Base-by-base conservation (phyloP, 2,329 filamentous ascomycete species). In the Aspergillus fumigatiaffinis region DNA sequence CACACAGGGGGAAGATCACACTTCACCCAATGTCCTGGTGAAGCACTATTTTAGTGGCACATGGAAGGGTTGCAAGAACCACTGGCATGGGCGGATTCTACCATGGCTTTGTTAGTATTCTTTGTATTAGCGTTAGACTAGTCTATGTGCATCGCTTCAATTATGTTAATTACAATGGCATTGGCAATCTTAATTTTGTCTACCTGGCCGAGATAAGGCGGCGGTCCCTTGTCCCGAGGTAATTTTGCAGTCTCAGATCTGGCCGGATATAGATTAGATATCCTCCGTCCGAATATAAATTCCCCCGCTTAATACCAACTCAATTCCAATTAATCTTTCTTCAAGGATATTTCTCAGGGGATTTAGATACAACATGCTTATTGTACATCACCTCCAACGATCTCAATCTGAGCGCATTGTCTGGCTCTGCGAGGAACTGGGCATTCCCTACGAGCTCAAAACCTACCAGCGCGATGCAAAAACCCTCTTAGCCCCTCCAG, bases 371-470 rank as follows among this genome's bases (percentile, higher is more conserved):
- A 35, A 35, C 3, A 35, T 35, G 32, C 32, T 35, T 17, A 35
- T 7, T 35, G 32, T 35, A 7, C 82, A 85, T 65, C 82, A 85
- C 63, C 79, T 85, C n/a, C 74, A 77, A 49, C 64, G 77, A 68
- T 85, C 83, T 10, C 84, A 88, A 68, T 87, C 84, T 38, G 85
- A 88, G 68, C 84, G 86, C 44, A 78, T 88, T 52, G 73, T 82
- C 65, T 88, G 83, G 80, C 80, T 88, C 49, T 84, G 84, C 68
- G 86, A 89, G 69, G 86, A 89, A 69, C 81, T 88, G 20, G 70
- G 72, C 50, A 71, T 89, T 52, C 67, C 75, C 2, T 88, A 88
- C 67, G 66, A 74, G 1, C 70, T 84, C 10, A 73, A 75, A 56
- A 71, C 73, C 44, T 77, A 84, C 73, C 58, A 75, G 52, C 79